Evolutionary conservation across 2,329 filamentous ascomycete genomes (phyloP), one percentile per base, ranked within the genome.

Genomic region (Camillea tinctor): DNA sequence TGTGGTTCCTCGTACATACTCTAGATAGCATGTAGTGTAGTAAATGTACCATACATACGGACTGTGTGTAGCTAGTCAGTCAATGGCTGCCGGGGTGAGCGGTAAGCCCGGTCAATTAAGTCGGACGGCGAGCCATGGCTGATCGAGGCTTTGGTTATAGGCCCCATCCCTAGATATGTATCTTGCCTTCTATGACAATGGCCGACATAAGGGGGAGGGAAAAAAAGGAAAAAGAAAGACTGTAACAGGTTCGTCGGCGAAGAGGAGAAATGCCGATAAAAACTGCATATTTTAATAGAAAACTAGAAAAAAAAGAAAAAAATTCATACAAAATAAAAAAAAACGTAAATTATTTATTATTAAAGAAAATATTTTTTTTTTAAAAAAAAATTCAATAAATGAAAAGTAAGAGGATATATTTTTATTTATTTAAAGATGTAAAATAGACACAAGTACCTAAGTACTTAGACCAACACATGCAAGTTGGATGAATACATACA

Each of bases 291-390:
- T n/a, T n/a, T n/a, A n/a, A n/a, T n/a, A n/a, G n/a, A n/a, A n/a
- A n/a, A n/a, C n/a, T n/a, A n/a, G n/a, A n/a, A n/a, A n/a, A n/a
- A n/a, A n/a, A n/a, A n/a, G n/a, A n/a, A n/a, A n/a, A n/a, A n/a
- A n/a, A n/a, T n/a, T n/a, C n/a, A n/a, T n/a, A n/a, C n/a, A 30
- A 7, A 26, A 26, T 26, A 26, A 26, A 48, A 65, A 51, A 58
- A 65, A 54, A n/a, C n/a, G n/a, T n/a, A n/a, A n/a, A n/a, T n/a
- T n/a, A n/a, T n/a, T n/a, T n/a, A n/a, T n/a, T n/a, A n/a, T n/a
- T 57, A 57, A 63, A 50, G 58, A 50, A 58, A 60, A n/a, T 56
- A 60, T 61, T 61, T 57, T 61, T 55, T 64, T 61, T 61, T 54
- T 60, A n/a, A n/a, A n/a, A n/a, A n/a, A n/a, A n/a, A n/a, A n/a